Evolutionary conservation across 805 yeast genomes (phyloP).

Genomic region (Wickerhamiella lipophila): DNA sequence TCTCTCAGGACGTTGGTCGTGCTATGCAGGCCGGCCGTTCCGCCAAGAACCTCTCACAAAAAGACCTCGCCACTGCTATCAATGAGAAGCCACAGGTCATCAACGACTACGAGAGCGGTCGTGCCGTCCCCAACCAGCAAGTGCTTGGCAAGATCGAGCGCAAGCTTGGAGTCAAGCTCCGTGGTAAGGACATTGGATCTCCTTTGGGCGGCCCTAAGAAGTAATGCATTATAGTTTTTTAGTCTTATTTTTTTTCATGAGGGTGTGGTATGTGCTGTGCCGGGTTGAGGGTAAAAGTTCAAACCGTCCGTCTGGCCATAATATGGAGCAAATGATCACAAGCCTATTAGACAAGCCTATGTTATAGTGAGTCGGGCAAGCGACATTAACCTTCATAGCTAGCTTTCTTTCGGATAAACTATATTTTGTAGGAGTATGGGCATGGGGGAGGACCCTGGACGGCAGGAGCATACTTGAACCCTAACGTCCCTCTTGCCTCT

Average conservation of each 20-base stretch:
- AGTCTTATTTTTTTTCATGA: conserved; percentile 19
- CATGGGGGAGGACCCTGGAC: no score
- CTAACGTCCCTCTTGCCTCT: no score
- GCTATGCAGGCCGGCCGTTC: conserved; percentile 75
- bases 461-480: no score
- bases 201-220: conserved; percentile 48
- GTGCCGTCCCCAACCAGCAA: conserved; percentile 95
- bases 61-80: conserved; percentile 89
- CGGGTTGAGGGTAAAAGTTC: no score
- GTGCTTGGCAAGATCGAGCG: conserved; percentile 84
- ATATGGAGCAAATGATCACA: no score
- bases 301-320: no score
- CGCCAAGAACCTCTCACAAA: conserved; percentile 81
- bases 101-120: conserved; percentile 93
- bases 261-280: no score
- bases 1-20: conserved; percentile 74
- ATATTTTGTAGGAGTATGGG: no score
- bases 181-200: conserved; percentile 92
- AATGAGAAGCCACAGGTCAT: conserved; percentile 93
- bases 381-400: no score
- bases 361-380: no score
- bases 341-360: no score
- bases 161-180: conserved; percentile 82
- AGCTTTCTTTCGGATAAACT: no score
- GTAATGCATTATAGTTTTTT: conserved; percentile 11